A percentile compares a stretch with the other conserved stretches of the same genome.
phyloP scores from a whole-genome alignment of 108 stramenopile species.

The Nannochloropsis gaditana region DNA sequence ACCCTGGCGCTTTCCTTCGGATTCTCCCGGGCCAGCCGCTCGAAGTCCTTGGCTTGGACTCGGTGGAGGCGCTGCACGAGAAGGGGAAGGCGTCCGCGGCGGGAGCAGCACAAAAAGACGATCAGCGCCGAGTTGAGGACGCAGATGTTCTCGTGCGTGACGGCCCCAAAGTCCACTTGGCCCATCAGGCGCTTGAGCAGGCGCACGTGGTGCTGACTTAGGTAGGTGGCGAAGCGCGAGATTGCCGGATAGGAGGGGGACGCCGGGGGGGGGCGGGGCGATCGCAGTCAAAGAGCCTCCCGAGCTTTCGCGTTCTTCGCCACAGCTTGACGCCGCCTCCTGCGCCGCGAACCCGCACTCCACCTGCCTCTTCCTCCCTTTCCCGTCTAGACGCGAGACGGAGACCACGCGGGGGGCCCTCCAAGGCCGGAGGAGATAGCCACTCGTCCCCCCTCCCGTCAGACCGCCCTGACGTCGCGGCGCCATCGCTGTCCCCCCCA shows the following conservation, averaged over 20 bases:
- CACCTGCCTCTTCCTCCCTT: not conserved
- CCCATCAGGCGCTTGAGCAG: slow-evolving; percentile 65
- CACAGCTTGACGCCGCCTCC: too few species aligned
- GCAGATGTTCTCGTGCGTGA: slow-evolving; percentile 86
- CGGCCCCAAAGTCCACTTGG: slow-evolving; percentile 63
- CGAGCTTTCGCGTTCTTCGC: too few species aligned
- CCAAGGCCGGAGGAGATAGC: not conserved
- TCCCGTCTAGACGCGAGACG: not conserved
- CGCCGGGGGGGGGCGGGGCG: not conserved
- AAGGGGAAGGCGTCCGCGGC: slow-evolving; percentile 54
- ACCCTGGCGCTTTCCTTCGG: not conserved
- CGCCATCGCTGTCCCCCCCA: not conserved
- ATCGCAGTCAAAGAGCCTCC: not conserved
- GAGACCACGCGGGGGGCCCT: not conserved
- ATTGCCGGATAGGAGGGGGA: not conserved
- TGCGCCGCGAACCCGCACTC: too few species aligned
- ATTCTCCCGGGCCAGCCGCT: not conserved
- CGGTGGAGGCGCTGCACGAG: slow-evolving; percentile 26
- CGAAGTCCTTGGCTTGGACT: slow-evolving; percentile 35
- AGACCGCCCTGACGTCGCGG: not conserved
- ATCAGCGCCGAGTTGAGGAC: slow-evolving; percentile 74
- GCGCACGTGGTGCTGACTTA: slow-evolving; percentile 57
- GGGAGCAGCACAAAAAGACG: slow-evolving; percentile 65
- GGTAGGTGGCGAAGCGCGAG: slow-evolving; percentile 57
- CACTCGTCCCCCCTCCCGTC: not conserved